These are phyloP conservation scores for Fusarium xyrophilum DNA, from an alignment of 2,329 filamentous ascomycete genomes.

Conservation along the genomic window DNA sequence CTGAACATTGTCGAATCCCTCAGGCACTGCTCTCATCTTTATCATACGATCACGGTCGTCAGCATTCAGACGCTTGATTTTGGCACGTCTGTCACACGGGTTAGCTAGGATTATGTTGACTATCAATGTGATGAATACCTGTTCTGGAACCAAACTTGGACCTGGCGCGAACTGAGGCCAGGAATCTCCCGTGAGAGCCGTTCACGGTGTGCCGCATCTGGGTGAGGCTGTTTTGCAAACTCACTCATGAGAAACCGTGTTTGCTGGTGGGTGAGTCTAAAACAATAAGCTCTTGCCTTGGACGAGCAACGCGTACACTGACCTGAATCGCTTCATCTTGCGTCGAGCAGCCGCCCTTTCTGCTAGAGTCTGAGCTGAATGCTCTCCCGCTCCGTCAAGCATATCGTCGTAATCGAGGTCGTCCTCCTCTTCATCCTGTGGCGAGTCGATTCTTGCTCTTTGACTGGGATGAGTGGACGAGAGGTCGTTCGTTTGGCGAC, in stretches of 20 bases:
- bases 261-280: slow-evolving; percentile 90
- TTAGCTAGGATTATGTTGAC: slow-evolving; percentile 16
- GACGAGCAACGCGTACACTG: slow-evolving; percentile 35
- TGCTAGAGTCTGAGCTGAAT: slow-evolving; percentile 59
- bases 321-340: slow-evolving; percentile 85
- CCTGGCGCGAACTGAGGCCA: slow-evolving; percentile 87
- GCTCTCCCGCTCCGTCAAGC: slow-evolving; percentile 51
- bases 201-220: slow-evolving; percentile 89
- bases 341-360: slow-evolving; percentile 64
- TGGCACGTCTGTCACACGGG: slow-evolving; percentile 61
- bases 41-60: slow-evolving; percentile 75
- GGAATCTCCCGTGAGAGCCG: slow-evolving; percentile 88
- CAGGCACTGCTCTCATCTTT: slow-evolving; percentile 73
- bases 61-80: slow-evolving; percentile 74
- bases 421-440: slow-evolving; percentile 60
- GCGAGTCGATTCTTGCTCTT: slow-evolving; percentile 46
- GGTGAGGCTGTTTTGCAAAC: slow-evolving; percentile 92
- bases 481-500: slow-evolving; percentile 46
- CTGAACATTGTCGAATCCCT: slow-evolving; percentile 74
- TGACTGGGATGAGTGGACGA: slow-evolving; percentile 46
- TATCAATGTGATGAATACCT: slow-evolving; percentile 62
- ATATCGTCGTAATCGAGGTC: slow-evolving; percentile 64
- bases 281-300: slow-evolving; percentile 45
- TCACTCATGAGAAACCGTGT: slow-evolving; percentile 98
- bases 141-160: slow-evolving; percentile 99